Conservation (phyloP, 2,329 filamentous ascomycete species). For the Botrytis sinoallii region DNA sequence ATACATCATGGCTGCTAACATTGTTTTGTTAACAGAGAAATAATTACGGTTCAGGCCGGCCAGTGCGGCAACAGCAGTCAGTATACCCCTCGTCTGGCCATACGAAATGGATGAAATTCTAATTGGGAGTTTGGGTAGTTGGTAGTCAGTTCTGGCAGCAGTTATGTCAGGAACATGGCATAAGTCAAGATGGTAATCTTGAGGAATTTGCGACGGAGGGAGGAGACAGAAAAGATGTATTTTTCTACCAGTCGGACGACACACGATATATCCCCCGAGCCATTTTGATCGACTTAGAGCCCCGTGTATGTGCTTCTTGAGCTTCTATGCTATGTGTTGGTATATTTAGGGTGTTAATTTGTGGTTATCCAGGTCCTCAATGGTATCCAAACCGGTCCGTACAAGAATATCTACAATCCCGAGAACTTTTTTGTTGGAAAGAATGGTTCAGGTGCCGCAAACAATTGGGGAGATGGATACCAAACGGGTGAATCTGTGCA, state of each 20-base stretch:
- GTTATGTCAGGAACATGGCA: constrained; percentile 95
- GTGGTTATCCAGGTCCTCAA: constrained; percentile 66
- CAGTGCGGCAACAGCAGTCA: constrained; percentile 99
- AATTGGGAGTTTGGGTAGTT: constrained; percentile 51
- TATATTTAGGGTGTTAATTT: constrained; percentile 13
- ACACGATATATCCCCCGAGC: constrained; percentile 96
- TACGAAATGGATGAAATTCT: constrained; percentile 17
- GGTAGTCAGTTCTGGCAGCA: constrained; percentile 99
- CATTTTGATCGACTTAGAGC: constrained; percentile 92
- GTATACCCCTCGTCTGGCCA: constrained; percentile 41
- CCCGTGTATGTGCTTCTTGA: constrained; percentile 56
- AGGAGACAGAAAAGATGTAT: constrained; percentile 96
- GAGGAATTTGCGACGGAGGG: constrained; percentile 98
- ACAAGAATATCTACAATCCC: constrained; percentile 98
- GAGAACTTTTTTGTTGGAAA: constrained; percentile 98
- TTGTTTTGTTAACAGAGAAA: constrained; percentile 63
- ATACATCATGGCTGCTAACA: constrained; percentile 21
- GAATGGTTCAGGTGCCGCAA: constrained; percentile 88
- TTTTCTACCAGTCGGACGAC: constrained; percentile 99
- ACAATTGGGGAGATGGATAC: constrained; percentile 98
- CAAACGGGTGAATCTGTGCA: constrained; percentile 86
- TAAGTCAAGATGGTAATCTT: constrained; percentile 94
- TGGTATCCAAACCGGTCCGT: constrained; percentile 85
- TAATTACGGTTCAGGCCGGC: constrained; percentile 98
- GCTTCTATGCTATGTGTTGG: neutral